Evolutionary conservation across 345 rosid species (phyloP).

Genomic region (Melaleuca quinquenervia): DNA sequence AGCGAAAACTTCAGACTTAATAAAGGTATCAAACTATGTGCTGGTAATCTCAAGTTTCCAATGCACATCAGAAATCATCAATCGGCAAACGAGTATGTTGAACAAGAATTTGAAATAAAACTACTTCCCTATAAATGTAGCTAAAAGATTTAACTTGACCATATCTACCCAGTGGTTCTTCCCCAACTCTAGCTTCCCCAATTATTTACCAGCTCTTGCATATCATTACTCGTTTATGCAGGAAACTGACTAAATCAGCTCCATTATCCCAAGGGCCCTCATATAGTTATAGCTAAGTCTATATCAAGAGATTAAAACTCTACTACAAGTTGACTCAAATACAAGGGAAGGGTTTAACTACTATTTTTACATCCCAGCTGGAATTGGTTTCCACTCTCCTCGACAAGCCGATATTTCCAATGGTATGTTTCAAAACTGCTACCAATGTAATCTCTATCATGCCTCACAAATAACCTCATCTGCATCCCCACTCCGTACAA

Average conservation of each 20-base stretch:
- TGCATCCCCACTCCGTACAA: background rate
- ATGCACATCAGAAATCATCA: too few species aligned
- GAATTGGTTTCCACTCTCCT: background rate
- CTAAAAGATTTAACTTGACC: background rate
- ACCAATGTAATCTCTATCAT: background rate
- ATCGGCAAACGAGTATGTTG: too few species aligned
- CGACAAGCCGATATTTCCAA: background rate
- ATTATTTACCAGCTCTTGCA: background rate
- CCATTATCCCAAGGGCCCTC: background rate
- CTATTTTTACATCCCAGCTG: background rate
- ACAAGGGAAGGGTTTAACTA: background rate
- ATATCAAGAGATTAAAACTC: background rate
- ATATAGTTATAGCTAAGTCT: background rate
- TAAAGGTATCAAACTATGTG: too few species aligned
- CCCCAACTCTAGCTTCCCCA: background rate
- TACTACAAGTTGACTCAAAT: background rate
- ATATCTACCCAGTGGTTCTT: background rate
- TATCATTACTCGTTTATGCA: background rate
- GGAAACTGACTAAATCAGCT: background rate
- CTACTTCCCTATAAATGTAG: background rate
- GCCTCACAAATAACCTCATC: background rate
- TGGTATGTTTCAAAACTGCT: background rate
- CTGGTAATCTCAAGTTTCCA: too few species aligned
- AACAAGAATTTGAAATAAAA: background rate
- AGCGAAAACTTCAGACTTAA: too few species aligned